phyloP scores from a whole-genome alignment of 371 early-diverging fungal species.

The Mortierella sp. region DNA sequence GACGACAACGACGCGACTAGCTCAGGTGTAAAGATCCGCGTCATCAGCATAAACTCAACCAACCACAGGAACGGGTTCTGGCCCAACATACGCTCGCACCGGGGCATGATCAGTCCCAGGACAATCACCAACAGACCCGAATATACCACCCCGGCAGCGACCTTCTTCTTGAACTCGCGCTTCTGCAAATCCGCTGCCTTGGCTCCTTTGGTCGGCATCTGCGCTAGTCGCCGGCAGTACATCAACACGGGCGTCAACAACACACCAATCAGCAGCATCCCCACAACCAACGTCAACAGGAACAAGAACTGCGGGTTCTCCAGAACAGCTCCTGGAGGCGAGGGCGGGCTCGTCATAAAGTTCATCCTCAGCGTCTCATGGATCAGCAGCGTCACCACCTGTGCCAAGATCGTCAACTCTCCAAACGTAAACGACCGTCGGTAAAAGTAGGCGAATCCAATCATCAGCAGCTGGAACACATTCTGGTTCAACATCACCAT shows the following conservation, averaged over 20 bases:
- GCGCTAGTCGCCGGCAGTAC: constrained; percentile 64
- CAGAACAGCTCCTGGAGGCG: constrained; percentile 24
- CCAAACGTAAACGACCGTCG: constrained; percentile 76
- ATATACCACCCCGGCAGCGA: constrained; percentile 43
- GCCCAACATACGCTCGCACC: constrained; percentile 40
- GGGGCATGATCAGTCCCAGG: constrained; percentile 47
- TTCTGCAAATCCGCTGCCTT: constrained; percentile 31
- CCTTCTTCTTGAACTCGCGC: constrained; percentile 56
- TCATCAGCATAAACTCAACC: constrained; percentile 52
- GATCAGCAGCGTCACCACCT: constrained; percentile 68
- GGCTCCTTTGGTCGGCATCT: constrained; percentile 63
- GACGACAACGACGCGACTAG: constrained; percentile 3
- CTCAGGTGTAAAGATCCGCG: constrained; percentile 23
- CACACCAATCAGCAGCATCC: constrained; percentile 78
- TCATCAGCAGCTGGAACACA: constrained; percentile 49
- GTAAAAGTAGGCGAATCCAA: constrained; percentile 51
- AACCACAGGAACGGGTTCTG: constrained; percentile 57
- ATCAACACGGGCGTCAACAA: constrained; percentile 67
- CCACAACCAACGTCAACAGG: constrained; percentile 67
- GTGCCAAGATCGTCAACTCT: constrained; percentile 75
- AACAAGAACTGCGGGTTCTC: constrained; percentile 52
- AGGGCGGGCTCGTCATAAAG: constrained; percentile 27
- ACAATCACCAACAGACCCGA: constrained; percentile 38
- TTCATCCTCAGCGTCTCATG: constrained; percentile 48
- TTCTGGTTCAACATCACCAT: constrained; percentile 58